A percentile compares a stretch with the other conserved stretches of the same genome.
These are phyloP conservation scores for Multifurca ochricompacta DNA, from an alignment of 768 basidiomycete genomes.

Conservation along the genomic window DNA sequence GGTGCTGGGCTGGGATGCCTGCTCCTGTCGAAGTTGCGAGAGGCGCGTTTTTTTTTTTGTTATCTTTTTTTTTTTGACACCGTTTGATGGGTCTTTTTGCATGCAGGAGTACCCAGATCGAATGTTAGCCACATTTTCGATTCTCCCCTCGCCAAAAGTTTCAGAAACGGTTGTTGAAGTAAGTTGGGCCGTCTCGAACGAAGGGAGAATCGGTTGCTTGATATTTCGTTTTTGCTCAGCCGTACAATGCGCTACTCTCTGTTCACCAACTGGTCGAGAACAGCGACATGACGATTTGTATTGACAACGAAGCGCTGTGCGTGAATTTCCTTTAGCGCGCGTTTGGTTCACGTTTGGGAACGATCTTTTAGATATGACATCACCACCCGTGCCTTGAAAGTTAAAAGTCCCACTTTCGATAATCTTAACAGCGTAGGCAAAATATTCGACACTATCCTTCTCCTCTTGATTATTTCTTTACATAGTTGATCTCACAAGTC, in stretches of 20 bases:
- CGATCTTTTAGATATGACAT: constrained; percentile 58
- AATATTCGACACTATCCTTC: not conserved
- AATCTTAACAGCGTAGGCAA: constrained; percentile 60
- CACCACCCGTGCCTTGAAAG: constrained; percentile 54
- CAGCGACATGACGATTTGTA: constrained; percentile 73
- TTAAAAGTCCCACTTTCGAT: constrained; percentile 52
- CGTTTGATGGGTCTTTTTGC: constrained; percentile 22
- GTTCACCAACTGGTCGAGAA: constrained; percentile 86
- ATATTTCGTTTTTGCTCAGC: constrained; percentile 31
- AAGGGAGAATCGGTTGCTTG: not conserved
- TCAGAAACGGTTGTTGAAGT: constrained; percentile 52
- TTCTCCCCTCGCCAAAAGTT: constrained; percentile 47
- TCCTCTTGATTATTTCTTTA: not conserved
- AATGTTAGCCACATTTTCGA: constrained; percentile 46
- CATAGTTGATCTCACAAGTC: constrained; percentile 70
- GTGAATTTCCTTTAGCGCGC: constrained; percentile 24
- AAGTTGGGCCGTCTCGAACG: constrained; percentile 1
- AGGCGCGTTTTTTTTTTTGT: constrained; percentile 36
- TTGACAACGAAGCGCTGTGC: constrained; percentile 83
- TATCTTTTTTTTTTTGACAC: constrained; percentile 11
- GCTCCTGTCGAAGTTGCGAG: constrained; percentile 72
- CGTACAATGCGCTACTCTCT: constrained; percentile 80
- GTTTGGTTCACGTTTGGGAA: not conserved
- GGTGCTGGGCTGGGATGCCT: constrained; percentile 82
- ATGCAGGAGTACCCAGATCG: constrained; percentile 51